phyloP scores from a whole-genome alignment of 2,329 filamentous ascomycete genomes.

The Didymella arachidicola region DNA sequence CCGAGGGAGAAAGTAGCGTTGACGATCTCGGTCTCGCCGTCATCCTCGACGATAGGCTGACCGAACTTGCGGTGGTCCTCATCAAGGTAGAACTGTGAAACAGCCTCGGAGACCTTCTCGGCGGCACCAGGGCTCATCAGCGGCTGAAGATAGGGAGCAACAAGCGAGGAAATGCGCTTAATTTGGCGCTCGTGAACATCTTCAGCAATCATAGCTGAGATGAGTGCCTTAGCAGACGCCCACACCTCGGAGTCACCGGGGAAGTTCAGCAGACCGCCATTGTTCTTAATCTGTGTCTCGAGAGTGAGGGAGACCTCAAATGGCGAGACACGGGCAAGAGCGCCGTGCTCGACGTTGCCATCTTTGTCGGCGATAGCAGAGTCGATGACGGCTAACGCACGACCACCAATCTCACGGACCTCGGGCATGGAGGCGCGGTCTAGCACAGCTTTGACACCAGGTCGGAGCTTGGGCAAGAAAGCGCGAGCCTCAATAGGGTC shows the following conservation, averaged over 20 bases:
- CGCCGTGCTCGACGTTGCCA: conserved; percentile 63
- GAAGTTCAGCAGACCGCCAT: conserved; percentile 68
- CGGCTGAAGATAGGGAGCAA: conserved; percentile 77
- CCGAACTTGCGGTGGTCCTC: conserved; percentile 91
- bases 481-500: conserved; percentile 92
- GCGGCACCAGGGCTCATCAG: conserved; percentile 70
- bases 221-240: conserved; percentile 73
- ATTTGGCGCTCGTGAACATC: conserved; percentile 85
- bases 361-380: conserved; percentile 78
- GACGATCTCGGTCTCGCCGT: conserved; percentile 94
- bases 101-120: conserved; percentile 71
- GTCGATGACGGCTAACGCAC: conserved; percentile 85
- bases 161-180: conserved; percentile 71
- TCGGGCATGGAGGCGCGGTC: conserved; percentile 92
- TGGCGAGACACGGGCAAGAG: conserved; percentile 70
- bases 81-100: conserved; percentile 80
- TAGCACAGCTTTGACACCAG: conserved; percentile 88
- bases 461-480: conserved; percentile 92
- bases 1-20: conserved; percentile 97
- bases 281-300: conserved; percentile 76
- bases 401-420: conserved; percentile 86
- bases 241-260: conserved; percentile 69
- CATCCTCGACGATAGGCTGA: conserved; percentile 83
- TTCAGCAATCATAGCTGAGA: conserved; percentile 84
- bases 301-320: conserved; percentile 79